Evolutionary conservation across 2,329 filamentous ascomycete genomes (phyloP), one percentile per base, ranked within the genome.

Genomic region (Pseudogymnoascus sp.): DNA sequence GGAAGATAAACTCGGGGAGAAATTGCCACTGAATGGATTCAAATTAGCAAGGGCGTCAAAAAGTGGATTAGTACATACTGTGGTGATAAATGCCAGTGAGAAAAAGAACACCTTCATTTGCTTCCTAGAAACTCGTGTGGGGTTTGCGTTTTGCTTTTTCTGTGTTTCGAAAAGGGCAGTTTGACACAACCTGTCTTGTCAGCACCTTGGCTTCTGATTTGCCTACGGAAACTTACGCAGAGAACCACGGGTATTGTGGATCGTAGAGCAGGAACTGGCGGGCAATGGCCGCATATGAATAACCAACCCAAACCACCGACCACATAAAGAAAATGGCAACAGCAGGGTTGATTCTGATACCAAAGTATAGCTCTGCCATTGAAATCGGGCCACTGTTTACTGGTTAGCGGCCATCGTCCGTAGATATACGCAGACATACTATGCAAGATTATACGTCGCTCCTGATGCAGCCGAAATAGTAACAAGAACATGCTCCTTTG

Each of bases 271-370:
- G 71, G 23, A 85, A 78, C 63, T 84, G 79, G 2, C 82, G 76
- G 6, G 82, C 82, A 59, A 85, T 74, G 0, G 82, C 82, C 2
- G 83, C 83, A 68, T 82, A 84, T 0, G 80, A 80, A 66, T 85
- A 86, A 10, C 83, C 83, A 0, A 78, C 80, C 74, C 80, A 83
- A 0, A 83, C 81, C 35, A 83, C 83, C 0, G 78, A 75, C 74
- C 79, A 78, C 82, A 86, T 86, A 72, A 86, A 86, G 69, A 83
- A 81, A 33, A 84, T 78, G 0, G 78, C 79, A 6, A 83, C 80
- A 0, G 77, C 80, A 0, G 81, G 77, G 59, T 84, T 75, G 59
- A 86, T 76, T 29, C 70, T 74, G 55, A 79, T 74, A 43, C 78
- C 77, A 68, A 84, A 86, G 72, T 82, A 86, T 3, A 86, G 73